Percentiles rank a stretch among this genome's conserved stretches.
Evolutionary conservation across 495 filamentous ascomycete genomes (phyloP).

Genomic region (Neurospora cerealis): DNA sequence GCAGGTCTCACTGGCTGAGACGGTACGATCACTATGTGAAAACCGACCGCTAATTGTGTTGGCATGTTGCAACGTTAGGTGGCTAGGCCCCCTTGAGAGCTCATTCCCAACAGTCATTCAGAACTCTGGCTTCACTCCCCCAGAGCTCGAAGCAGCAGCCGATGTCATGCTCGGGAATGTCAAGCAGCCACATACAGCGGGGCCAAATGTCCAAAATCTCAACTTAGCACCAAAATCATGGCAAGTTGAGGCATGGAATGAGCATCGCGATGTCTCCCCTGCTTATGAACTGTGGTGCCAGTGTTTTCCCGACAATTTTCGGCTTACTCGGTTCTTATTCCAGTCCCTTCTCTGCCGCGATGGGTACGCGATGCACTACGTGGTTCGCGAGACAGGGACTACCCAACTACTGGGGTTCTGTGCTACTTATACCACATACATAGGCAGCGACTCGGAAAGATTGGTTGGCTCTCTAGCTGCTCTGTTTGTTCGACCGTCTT

Average conservation of each 20-base stretch:
- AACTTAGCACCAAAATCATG: slow-evolving; percentile 33
- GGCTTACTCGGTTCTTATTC: slow-evolving; percentile 33
- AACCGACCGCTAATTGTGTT: slow-evolving; percentile 41
- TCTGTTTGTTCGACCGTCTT: slow-evolving; percentile 45
- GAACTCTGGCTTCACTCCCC: slow-evolving; percentile 35
- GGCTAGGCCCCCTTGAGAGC: slow-evolving; percentile 24
- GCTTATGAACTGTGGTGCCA: slow-evolving; percentile 42
- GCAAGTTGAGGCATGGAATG: slow-evolving; percentile 39
- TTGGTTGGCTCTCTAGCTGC: slow-evolving; percentile 49
- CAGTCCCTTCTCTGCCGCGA: slow-evolving; percentile 46
- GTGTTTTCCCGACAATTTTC: slow-evolving; percentile 35
- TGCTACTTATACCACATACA: slow-evolving; percentile 50
- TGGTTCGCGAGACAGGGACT: slow-evolving; percentile 44
- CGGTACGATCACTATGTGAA: slow-evolving; percentile 33
- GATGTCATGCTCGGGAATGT: slow-evolving; percentile 40
- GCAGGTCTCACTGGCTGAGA: slow-evolving; percentile 34
- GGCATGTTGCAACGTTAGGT: slow-evolving; percentile 32
- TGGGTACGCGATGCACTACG: slow-evolving; percentile 53
- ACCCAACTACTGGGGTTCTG: slow-evolving; percentile 46
- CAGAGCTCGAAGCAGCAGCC: slow-evolving; percentile 45
- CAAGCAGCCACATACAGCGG: slow-evolving; percentile 4
- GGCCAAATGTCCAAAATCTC: slow-evolving; percentile 25
- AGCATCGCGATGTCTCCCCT: slow-evolving; percentile 27
- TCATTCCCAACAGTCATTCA: slow-evolving; percentile 40
- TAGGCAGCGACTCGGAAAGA: slow-evolving; percentile 39